Conservation (phyloP, 768 basidiomycete species). For the Termitomyces sp. region DNA sequence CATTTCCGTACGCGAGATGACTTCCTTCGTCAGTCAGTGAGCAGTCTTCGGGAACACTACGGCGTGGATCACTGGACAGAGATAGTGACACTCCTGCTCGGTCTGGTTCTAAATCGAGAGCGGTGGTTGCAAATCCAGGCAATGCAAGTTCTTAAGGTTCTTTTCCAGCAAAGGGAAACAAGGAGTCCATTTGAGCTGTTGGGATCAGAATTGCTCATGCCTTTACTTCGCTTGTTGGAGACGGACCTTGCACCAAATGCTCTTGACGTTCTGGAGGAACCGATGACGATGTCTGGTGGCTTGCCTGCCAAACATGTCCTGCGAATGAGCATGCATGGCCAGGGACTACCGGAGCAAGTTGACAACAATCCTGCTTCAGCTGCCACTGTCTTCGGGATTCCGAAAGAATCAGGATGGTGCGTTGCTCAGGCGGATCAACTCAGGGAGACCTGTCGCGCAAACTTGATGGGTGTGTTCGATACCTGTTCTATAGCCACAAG, state of each 20-base stretch:
- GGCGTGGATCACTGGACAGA: conserved; percentile 71
- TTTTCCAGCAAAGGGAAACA: conserved; percentile 83
- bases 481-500: conserved; percentile 69
- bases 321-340: conserved; percentile 82
- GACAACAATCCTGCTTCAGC: conserved; percentile 43
- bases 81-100: conserved; percentile 79
- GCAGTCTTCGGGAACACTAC: conserved; percentile 83
- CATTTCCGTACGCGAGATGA: conserved; percentile 92
- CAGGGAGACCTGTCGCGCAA: conserved; percentile 62
- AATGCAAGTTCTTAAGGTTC: conserved; percentile 84
- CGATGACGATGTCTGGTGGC: conserved; percentile 72
- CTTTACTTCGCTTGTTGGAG: conserved; percentile 81
- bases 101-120: conserved; percentile 78
- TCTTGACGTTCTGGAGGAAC: conserved; percentile 91
- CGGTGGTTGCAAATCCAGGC: conserved; percentile 77
- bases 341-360: conserved; percentile 27
- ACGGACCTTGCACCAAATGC: conserved; percentile 82
- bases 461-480: conserved; percentile 82
- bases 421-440: conserved; percentile 62
- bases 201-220: conserved; percentile 87
- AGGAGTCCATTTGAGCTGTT: conserved; percentile 66
- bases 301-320: conserved; percentile 82
- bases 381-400: conserved; percentile 76
- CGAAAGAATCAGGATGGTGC: conserved; percentile 84
- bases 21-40: conserved; percentile 85